These are phyloP conservation scores for Mimosa pudica DNA, from an alignment of 306 rosid genomes.

Conservation along the genomic window DNA sequence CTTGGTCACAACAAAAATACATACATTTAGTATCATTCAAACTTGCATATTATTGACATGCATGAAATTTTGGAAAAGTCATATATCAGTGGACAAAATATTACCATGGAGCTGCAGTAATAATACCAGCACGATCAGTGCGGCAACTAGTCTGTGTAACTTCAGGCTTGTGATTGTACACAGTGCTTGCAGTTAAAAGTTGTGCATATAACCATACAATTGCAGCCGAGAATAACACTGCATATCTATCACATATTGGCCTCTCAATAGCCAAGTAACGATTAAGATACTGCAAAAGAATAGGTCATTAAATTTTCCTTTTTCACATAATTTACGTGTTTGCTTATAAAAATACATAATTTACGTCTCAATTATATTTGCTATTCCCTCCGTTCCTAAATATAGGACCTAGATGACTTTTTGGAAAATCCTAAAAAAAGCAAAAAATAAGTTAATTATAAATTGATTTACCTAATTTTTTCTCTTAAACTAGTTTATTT, in stretches of 20 bases:
- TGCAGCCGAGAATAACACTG: conserved; percentile 58
- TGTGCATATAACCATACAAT: conserved; percentile 68
- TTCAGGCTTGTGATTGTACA: conserved; percentile 55
- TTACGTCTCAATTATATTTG: neutral
- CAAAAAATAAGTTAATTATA: no score
- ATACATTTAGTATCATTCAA: conserved; percentile 4
- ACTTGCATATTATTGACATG: neutral
- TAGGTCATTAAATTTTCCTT: neutral
- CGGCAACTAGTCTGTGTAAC: conserved; percentile 76
- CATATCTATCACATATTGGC: conserved; percentile 53
- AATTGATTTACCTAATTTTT: no score
- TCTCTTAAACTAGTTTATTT: no score
- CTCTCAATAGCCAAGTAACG: conserved; percentile 39
- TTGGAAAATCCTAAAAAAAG: no score
- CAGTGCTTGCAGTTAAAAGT: conserved; percentile 64
- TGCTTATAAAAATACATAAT: no score
- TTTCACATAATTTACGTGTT: neutral
- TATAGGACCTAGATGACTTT: no score
- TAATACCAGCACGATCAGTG: conserved; percentile 79
- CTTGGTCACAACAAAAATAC: conserved; percentile 43
- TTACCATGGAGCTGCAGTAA: conserved; percentile 64
- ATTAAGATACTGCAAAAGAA: conserved; percentile 71
- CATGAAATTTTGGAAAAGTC: neutral
- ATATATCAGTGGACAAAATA: neutral
- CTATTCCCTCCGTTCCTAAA: no score